Conservation (phyloP, 371 early-diverging fungal species). For the Dinochytrium kinnereticum region DNA sequence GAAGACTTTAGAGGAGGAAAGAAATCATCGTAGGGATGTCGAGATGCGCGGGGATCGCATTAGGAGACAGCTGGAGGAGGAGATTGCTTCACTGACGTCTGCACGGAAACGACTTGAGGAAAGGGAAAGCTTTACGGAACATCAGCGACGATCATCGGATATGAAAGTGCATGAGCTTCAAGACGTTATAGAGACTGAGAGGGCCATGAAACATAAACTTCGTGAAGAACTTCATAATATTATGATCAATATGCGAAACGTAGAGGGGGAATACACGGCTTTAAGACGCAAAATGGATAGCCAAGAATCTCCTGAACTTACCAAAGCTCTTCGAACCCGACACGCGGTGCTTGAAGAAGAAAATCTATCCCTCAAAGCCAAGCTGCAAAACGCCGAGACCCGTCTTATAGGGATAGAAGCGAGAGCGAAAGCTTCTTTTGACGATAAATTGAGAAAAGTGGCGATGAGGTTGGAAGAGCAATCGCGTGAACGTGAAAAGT, state of each 20-base stretch:
- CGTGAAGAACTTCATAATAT: constrained; percentile 7
- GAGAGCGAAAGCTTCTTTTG: constrained; percentile 12
- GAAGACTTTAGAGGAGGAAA: not conserved
- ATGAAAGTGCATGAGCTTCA: constrained; percentile 1
- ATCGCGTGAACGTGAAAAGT: constrained; percentile 19
- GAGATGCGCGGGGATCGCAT: not conserved
- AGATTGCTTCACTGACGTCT: not conserved
- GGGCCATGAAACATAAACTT: not conserved
- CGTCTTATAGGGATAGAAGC: not conserved
- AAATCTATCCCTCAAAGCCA: not conserved
- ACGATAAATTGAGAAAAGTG: constrained; percentile 19
- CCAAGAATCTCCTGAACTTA: not conserved
- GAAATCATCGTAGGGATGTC: not conserved
- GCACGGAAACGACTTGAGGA: constrained; percentile 6
- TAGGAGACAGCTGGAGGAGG: constrained; percentile 9
- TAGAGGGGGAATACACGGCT: not conserved
- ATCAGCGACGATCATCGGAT: not conserved
- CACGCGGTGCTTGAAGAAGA: not conserved
- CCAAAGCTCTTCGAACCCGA: not conserved
- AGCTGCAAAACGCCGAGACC: not conserved
- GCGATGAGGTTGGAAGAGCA: constrained; percentile 19
- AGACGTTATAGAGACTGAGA: constrained; percentile 1
- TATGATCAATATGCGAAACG: not conserved
- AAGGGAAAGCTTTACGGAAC: not conserved
- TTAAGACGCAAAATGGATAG: not conserved